A percentile compares a stretch with the other conserved stretches of the same genome.
These are phyloP conservation scores for Eurotiales sp. DNA, from an alignment of 2,329 filamentous ascomycete genomes.

Conservation along the genomic window DNA sequence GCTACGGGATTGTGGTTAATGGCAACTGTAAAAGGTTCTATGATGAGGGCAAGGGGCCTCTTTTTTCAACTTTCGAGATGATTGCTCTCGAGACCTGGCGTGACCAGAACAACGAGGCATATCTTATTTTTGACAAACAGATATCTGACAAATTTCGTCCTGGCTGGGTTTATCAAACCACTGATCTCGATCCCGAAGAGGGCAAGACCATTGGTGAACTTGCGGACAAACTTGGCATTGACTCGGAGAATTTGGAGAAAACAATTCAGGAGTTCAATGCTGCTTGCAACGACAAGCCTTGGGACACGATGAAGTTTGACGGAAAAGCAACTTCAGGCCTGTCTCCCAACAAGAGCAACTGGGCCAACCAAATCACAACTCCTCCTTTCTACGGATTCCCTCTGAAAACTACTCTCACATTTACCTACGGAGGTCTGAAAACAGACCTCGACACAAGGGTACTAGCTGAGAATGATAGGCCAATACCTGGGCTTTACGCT, in stretches of 20 bases:
- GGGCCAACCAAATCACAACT: conserved; percentile 37
- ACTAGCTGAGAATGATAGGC: conserved; percentile 37
- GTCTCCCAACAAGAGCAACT: conserved; percentile 38
- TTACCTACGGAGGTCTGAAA: conserved; percentile 39
- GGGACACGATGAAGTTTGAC: conserved; percentile 41
- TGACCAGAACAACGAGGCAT: conserved; percentile 6
- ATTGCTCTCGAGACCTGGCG: conserved; percentile 40
- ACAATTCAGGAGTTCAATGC: conserved; percentile 39
- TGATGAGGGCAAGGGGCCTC: conserved; percentile 35
- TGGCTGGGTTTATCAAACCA: conserved; percentile 43
- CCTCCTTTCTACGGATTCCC: conserved; percentile 36
- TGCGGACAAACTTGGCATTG: conserved; percentile 35
- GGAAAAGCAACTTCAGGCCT: conserved; percentile 38
- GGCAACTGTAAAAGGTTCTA: conserved; percentile 37
- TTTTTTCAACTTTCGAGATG: conserved; percentile 45
- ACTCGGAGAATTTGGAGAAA: conserved; percentile 34
- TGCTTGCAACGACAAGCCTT: conserved; percentile 34
- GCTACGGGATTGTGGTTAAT: conserved; percentile 45
- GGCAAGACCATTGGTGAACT: conserved; percentile 39
- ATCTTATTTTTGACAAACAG: conserved; percentile 37
- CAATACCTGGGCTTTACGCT: conserved; percentile 26
- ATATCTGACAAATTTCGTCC: conserved; percentile 43
- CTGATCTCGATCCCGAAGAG: conserved; percentile 38
- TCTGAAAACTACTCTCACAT: conserved; percentile 24
- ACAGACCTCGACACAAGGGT: conserved; percentile 37